Evolutionary conservation across 1,284 basidiomycete species (phyloP), one percentile per base, ranked within the genome.

Genomic region (Volvariella volvacea): DNA sequence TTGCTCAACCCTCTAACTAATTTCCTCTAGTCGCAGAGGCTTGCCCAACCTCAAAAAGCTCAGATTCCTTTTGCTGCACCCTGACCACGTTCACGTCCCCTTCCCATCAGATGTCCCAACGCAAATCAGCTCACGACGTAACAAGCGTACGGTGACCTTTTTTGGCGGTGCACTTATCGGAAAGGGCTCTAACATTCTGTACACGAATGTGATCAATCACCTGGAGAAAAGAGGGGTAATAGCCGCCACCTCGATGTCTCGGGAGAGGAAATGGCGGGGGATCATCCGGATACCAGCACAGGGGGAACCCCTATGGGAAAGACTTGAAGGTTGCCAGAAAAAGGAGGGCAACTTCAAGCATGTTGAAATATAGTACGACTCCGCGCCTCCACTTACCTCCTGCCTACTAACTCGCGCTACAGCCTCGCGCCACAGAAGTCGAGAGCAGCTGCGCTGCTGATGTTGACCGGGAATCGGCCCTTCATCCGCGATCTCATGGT

Each of bases 361-460:
- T 36, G 50, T 70, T 51, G 58, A 67, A 44, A 54, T 80, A 43
- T 63, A 62, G 74, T 80, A 49, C 10, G 21, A 28, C 33, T 46
- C 32, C 25, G 31, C 21, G 33, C 22, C 2, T 14, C 3, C 6
- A 20, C 33, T 22, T 9, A 12, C 4, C 7, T 19, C 20, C 32
- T 16, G 31, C 32, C 12, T 28, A 6, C 25, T 28, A 12, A 28
- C 25, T 12, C 25, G 12, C 6, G 25, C 6, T 25, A 16, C 43
- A 81, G 79, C 43, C 52, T 75, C n/a, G 65, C 71, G 3, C 71
- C 79, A 2, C 54, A 65, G 42, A 68, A 70, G 46, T 74, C 71
- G 4, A 62, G 63, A 9, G 74, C 73, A 10, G 67, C 77, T 1
- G 73, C 73, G 0, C 55, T 73, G n/a, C 56, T 83, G 10, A 52